Evolutionary conservation across 192 early-diverging fungal species (phyloP), one percentile per base, ranked within the genome.

Genomic region (Podila verticillata): DNA sequence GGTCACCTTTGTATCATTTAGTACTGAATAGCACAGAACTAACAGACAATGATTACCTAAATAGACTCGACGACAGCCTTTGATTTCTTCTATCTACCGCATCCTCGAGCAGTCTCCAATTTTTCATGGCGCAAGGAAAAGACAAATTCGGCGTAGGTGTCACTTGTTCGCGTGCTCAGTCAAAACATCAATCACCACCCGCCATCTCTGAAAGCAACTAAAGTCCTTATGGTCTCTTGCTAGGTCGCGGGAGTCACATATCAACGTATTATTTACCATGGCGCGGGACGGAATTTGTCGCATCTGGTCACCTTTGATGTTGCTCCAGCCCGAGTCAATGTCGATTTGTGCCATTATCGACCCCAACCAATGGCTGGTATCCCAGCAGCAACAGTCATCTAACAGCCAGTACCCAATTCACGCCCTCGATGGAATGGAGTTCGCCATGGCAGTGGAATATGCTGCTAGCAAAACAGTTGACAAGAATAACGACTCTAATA

Each of bases 321-420:
- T 77, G 3, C 70, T 83, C n/a, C 81, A 84, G 15, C 81, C 89
- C 5, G 85, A 86, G 51, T 74, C 78, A 9, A 89, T 95, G 65
- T 85, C 93, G 64, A 77, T 95, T 65, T 85, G 88, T 56, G 93
- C 88, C 5, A 86, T 89, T 3, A 89, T 95, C 49, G 92, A 94
- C 72, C 91, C 93, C 1, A 83, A 77, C 20, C 89, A 91, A 70
- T 87, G 84, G 47, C 80, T 90, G 4, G 81, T 90, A 4, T 73
- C 73, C 20, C 68, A 68, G 39, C 73, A 67, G 19, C 70, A 65
- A 44, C 8, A 56, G 31, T 47, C 63, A 19, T 65, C 68, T 9
- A 81, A 75, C 26, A 69, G 71, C 54, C 86, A 87, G 59, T 85
- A 81, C 24, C 85, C 88, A 0, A 89, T 91, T 60, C 90, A 91